Conservation (phyloP, 345 rosid species). For the Psidium friedrichsthalianum region DNA sequence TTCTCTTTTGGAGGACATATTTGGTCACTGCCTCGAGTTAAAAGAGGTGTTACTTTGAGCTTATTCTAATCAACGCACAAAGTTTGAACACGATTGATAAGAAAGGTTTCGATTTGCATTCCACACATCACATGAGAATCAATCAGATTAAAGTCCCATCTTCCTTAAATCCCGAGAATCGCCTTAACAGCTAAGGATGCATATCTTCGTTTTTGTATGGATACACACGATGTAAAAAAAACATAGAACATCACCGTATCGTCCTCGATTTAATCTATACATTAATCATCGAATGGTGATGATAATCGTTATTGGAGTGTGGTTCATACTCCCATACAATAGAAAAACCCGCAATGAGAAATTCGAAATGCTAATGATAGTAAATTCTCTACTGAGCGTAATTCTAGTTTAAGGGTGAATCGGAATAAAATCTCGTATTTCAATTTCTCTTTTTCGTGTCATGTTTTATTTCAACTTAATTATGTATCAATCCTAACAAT, state of each 20-base stretch:
- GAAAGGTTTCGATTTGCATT: neutral
- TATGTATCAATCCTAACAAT: too few relatives aligned
- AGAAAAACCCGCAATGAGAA: too few relatives aligned
- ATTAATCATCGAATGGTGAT: neutral
- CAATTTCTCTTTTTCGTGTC: too few relatives aligned
- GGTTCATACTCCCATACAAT: too few relatives aligned
- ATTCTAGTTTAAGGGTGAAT: too few relatives aligned
- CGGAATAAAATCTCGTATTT: too few relatives aligned
- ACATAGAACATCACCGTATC: neutral
- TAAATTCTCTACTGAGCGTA: too few relatives aligned
- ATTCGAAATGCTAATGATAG: too few relatives aligned
- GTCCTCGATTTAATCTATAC: neutral
- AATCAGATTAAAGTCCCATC: neutral
- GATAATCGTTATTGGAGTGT: neutral
- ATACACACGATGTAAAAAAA: neutral
- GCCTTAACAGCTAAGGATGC: neutral
- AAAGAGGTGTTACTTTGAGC: neutral
- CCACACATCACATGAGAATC: neutral
- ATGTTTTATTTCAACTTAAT: too few relatives aligned
- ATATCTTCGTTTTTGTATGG: neutral
- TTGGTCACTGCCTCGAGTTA: neutral
- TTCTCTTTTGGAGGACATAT: neutral
- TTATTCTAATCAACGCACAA: neutral
- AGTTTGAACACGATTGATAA: neutral
- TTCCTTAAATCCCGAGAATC: neutral